These are phyloP conservation scores for Populus deltoides DNA, from an alignment of 345 rosid species.

Conservation along the genomic window DNA sequence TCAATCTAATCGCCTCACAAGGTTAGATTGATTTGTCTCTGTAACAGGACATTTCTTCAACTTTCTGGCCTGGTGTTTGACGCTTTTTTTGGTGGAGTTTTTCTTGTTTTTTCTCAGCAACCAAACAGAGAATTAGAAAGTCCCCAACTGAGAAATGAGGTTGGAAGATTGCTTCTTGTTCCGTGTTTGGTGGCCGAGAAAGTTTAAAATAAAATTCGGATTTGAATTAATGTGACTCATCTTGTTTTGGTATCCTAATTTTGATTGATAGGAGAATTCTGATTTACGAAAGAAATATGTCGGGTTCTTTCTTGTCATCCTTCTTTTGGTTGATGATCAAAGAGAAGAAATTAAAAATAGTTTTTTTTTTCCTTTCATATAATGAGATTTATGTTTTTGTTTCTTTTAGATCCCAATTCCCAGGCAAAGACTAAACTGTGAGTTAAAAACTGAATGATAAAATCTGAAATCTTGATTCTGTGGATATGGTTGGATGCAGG, in stretches of 20 bases:
- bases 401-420: conserved; percentile 7
- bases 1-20: conserved; percentile 47
- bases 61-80: neutral
- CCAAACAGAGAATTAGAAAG: conserved; percentile 15
- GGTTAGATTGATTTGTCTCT: conserved; percentile 29
- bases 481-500: conserved; percentile 34
- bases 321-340: conserved; percentile 33
- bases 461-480: neutral
- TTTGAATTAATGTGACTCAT: neutral
- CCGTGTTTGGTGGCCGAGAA: conserved; percentile 17
- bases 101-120: conserved; percentile 21
- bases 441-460: neutral
- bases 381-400: neutral
- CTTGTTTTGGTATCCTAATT: neutral
- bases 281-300: conserved; percentile 7
- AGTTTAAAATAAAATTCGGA: neutral
- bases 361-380: neutral
- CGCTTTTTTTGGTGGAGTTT: neutral
- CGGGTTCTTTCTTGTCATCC: neutral
- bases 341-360: neutral
- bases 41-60: neutral
- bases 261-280: conserved; percentile 3
- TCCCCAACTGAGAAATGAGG: conserved; percentile 9
- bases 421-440: neutral
- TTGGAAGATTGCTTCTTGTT: neutral